A percentile compares a stretch with the other conserved stretches of the same genome.
phyloP scores from a whole-genome alignment of 2,329 filamentous ascomycete genomes.

The Neopestalotiopsis sp. region DNA sequence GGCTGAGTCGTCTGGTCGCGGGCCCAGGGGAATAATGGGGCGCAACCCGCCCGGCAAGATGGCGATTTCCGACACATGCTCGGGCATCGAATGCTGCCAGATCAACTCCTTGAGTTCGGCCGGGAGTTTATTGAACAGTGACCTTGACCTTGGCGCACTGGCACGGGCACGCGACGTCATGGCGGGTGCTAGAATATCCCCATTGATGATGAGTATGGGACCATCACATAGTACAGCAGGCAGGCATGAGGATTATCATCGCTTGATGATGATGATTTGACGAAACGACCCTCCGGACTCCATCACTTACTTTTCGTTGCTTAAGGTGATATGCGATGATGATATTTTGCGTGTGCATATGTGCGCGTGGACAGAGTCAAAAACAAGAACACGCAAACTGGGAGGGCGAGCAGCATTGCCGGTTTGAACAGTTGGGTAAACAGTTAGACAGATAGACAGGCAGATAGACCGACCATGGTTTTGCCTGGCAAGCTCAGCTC shows the following conservation, averaged over 20 bases:
- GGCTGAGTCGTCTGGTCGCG: constrained; percentile 1
- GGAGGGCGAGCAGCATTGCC: background rate
- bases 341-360: background rate
- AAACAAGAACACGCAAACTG: background rate
- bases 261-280: background rate
- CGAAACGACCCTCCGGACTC: background rate
- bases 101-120: constrained; percentile 12
- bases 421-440: background rate
- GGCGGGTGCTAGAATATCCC: background rate
- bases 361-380: background rate
- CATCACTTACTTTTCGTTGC: constrained; percentile 4
- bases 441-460: background rate
- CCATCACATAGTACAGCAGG: background rate
- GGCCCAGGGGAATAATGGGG: constrained; percentile 1
- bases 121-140: constrained; percentile 9
- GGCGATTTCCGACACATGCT: constrained; percentile 12
- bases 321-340: background rate
- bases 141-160: background rate
- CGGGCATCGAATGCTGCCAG: constrained; percentile 12
- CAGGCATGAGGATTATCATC: background rate
- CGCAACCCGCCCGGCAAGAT: constrained; percentile 4
- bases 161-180: background rate
- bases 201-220: constrained; percentile 3
- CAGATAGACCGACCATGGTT: background rate
- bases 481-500: background rate